These are phyloP conservation scores for Leccinum imitatum DNA, from an alignment of 768 basidiomycete genomes.

Conservation along the genomic window DNA sequence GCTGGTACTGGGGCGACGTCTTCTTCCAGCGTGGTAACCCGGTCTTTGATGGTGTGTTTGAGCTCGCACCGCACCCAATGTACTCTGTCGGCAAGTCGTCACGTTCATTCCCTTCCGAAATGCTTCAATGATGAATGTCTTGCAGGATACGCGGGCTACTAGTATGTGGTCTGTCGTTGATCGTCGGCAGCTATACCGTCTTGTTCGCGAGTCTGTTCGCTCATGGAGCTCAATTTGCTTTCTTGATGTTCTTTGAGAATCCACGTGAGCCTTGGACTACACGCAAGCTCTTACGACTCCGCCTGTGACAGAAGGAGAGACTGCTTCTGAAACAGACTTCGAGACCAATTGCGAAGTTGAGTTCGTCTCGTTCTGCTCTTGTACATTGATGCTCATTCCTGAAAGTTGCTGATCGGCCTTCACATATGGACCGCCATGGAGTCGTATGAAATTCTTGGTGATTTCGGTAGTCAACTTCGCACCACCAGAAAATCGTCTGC, in stretches of 20 bases:
- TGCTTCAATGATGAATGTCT: slow-evolving; percentile 47
- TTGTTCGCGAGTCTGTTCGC: slow-evolving; percentile 90
- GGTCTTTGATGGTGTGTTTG: slow-evolving; percentile 97
- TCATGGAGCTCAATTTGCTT: slow-evolving; percentile 95
- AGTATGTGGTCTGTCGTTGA: slow-evolving; percentile 94
- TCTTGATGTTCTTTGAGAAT: slow-evolving; percentile 94
- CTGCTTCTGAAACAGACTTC: slow-evolving; percentile 63
- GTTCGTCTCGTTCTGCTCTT: slow-evolving; percentile 29
- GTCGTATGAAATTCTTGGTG: slow-evolving; percentile 89
- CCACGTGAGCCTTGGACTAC: slow-evolving; percentile 65
- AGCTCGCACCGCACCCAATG: slow-evolving; percentile 93
- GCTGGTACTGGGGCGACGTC: slow-evolving; percentile 96
- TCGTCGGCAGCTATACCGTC: slow-evolving; percentile 85
- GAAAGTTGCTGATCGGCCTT: slow-evolving; percentile 75
- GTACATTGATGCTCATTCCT: slow-evolving; percentile 10
- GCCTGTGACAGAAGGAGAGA: slow-evolving; percentile 68
- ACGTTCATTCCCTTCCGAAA: neutral
- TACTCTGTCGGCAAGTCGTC: slow-evolving; percentile 72
- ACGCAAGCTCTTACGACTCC: slow-evolving; percentile 42
- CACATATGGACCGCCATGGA: slow-evolving; percentile 92
- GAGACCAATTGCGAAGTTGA: slow-evolving; percentile 63
- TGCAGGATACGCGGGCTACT: slow-evolving; percentile 97
- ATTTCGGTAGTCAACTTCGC: slow-evolving; percentile 63
- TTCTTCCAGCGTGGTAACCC: slow-evolving; percentile 92
- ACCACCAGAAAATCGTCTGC: neutral